Percentiles rank a stretch among this genome's conserved stretches.
Evolutionary conservation across 805 yeast genomes (phyloP).

Genomic region (Yarrowia sp.): DNA sequence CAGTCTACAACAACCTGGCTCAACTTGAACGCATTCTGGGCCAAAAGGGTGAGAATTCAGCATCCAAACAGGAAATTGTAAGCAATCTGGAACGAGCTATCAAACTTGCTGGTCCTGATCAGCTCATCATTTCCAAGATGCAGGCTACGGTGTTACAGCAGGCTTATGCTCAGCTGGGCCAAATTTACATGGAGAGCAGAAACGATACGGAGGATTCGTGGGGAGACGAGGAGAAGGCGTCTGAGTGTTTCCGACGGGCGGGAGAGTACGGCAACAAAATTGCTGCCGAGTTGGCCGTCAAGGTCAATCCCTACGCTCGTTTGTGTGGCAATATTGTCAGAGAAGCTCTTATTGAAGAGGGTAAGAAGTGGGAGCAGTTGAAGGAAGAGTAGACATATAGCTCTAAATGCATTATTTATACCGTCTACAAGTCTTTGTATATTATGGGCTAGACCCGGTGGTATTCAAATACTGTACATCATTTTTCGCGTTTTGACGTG

Average conservation of each 20-base stretch:
- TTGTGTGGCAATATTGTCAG: constrained; percentile 38
- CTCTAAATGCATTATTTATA: not conserved
- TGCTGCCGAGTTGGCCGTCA: constrained; percentile 33
- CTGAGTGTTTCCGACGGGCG: constrained; percentile 33
- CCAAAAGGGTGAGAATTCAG: not conserved
- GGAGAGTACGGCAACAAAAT: constrained; percentile 37
- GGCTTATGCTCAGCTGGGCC: constrained; percentile 37
- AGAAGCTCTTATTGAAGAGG: constrained; percentile 30
- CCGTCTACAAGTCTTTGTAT: too few relatives aligned
- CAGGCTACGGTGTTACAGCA: constrained; percentile 36
- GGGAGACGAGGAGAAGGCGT: constrained; percentile 36
- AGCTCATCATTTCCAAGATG: constrained; percentile 33
- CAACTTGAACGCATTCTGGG: constrained; percentile 29
- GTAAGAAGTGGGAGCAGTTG: constrained; percentile 15
- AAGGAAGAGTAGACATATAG: not conserved
- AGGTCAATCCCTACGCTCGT: constrained; percentile 39
- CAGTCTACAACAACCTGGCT: constrained; percentile 39
- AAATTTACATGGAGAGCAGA: constrained; percentile 31
- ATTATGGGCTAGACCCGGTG: too few relatives aligned
- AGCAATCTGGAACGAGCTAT: constrained; percentile 34
- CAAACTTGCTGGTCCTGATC: constrained; percentile 32
- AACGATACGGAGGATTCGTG: constrained; percentile 29
- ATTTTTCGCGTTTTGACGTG: too few relatives aligned
- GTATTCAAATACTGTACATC: too few relatives aligned
- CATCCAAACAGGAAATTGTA: constrained; percentile 26